Evolutionary conservation across 805 yeast genomes (phyloP).

Genomic region (Kuraishia ogatae): DNA sequence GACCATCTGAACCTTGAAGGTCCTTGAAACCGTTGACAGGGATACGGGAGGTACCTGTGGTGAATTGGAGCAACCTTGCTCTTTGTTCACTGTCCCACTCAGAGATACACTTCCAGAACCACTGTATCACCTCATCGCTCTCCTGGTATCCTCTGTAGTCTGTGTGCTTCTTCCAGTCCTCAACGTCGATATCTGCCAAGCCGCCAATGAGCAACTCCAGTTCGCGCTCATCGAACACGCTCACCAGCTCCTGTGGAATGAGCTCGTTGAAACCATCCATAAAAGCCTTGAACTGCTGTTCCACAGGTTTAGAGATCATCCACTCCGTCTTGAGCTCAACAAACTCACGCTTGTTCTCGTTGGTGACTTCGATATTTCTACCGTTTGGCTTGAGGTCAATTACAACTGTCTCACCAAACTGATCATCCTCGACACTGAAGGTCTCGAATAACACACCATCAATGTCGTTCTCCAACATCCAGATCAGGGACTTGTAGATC

Average conservation of each 20-base stretch:
- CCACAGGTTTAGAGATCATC: slow-evolving; percentile 89
- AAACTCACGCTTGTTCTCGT: slow-evolving; percentile 91
- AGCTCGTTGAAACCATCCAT: slow-evolving; percentile 96
- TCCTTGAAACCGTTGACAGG: slow-evolving; percentile 99
- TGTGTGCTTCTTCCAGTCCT: slow-evolving; percentile 98
- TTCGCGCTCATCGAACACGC: slow-evolving; percentile 97
- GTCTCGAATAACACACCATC: slow-evolving; percentile 82
- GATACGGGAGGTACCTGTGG: slow-evolving; percentile 98
- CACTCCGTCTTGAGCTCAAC: slow-evolving; percentile 93
- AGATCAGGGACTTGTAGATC: slow-evolving; percentile 85
- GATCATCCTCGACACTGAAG: slow-evolving; percentile 79
- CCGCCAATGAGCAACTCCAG: slow-evolving; percentile 96
- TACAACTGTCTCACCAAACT: slow-evolving; percentile 86
- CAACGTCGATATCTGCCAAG: slow-evolving; percentile 94
- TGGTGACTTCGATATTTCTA: slow-evolving; percentile 80
- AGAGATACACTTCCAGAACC: slow-evolving; percentile 95
- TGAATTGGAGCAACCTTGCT: slow-evolving; percentile 90
- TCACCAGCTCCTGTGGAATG: slow-evolving; percentile 93
- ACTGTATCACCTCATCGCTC: slow-evolving; percentile 90
- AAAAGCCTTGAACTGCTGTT: slow-evolving; percentile 93
- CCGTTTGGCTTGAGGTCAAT: slow-evolving; percentile 90
- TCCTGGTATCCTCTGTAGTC: slow-evolving; percentile 98
- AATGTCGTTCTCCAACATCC: slow-evolving; percentile 94
- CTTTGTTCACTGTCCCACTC: slow-evolving; percentile 97
- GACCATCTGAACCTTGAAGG: slow-evolving; percentile 98